Base-by-base conservation (phyloP, 345 rosid genomes). In the Leavenworthia alabamica region DNA sequence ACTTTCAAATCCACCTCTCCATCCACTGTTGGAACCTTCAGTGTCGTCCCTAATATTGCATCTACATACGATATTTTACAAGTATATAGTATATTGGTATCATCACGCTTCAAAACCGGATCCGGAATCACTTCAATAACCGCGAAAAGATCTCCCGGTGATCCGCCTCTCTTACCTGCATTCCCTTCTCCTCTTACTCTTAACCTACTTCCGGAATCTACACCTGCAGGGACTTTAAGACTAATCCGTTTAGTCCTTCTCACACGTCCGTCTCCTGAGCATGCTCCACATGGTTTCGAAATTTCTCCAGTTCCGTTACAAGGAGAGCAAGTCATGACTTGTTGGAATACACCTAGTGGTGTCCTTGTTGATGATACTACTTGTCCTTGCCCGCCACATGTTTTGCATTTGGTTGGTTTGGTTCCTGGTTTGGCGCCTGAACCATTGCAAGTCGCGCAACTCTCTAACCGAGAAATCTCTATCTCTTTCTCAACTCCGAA, bases 371-470 rank as follows among this genome's bases (percentile, higher is more conserved):
- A 86, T 17, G 95, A 78, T 55, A 94, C 77, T 32, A 94, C 97
- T 64, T 90, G 99, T 33, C 99, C 99, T 78, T 90, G 99, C 9
- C 99, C 99, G 7, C 97, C 92, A 13, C 99, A 90, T 1, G 96
- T 84, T 46, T 75, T 84, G 60, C 99, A 90, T 54, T 67, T 94
- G 12, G 89, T 77, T 32, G 99, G 83, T 56, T 72, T 77, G 43
- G 96, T 89, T 64, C 97, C 97, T 0, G 89, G 80, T 73, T 88
- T 94, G 10, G 95, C 96, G 4, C 99, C 96, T 2, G 97, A 87
- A 32, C 99, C 99, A 64, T 81, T 71, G 66, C 97, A 94, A 39
- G 90, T 88, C 39, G 80, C 84, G 39, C 99, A 94, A 68, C 45
- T 80, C 79, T 93, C 99, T 3, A 93, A 84, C 6, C 97, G 83